phyloP scores from a whole-genome alignment of 805 yeast genomes.

The Ogataea dorogensis region DNA sequence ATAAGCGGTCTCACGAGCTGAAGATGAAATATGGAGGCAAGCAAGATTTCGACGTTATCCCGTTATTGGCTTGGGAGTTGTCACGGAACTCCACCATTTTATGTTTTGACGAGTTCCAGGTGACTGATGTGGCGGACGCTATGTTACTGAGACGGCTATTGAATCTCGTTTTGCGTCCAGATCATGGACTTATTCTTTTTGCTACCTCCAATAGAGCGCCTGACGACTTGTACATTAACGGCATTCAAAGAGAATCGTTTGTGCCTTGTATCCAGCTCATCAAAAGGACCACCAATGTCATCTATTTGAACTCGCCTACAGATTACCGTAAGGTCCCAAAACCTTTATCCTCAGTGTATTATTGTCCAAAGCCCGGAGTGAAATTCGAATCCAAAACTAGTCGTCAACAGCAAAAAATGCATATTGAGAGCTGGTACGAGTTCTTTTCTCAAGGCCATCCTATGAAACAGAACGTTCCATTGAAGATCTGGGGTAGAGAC shows the following conservation, averaged over 20 bases:
- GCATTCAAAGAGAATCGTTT: slow-evolving; percentile 88
- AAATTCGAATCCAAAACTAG: slow-evolving; percentile 51
- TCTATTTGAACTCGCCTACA: slow-evolving; percentile 83
- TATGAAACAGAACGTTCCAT: slow-evolving; percentile 35
- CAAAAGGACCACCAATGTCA: slow-evolving; percentile 70
- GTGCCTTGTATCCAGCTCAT: slow-evolving; percentile 87
- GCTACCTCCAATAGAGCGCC: slow-evolving; percentile 96
- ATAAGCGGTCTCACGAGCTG: slow-evolving; percentile 79
- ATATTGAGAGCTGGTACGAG: slow-evolving; percentile 73
- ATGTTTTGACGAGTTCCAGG: slow-evolving; percentile 97
- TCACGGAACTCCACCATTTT: slow-evolving; percentile 73
- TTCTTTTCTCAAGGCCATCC: slow-evolving; percentile 68
- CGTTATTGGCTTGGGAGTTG: slow-evolving; percentile 78
- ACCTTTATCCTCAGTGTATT: slow-evolving; percentile 78
- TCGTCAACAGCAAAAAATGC: slow-evolving; percentile 51
- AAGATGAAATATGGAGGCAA: slow-evolving; percentile 61
- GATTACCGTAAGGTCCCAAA: slow-evolving; percentile 89
- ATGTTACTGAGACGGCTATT: slow-evolving; percentile 84
- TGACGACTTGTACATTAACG: slow-evolving; percentile 87
- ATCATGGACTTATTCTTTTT: slow-evolving; percentile 82
- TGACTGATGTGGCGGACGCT: slow-evolving; percentile 97
- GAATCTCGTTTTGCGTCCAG: slow-evolving; percentile 61
- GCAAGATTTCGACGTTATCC: slow-evolving; percentile 75
- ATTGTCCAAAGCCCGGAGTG: slow-evolving; percentile 65
- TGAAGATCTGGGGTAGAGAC: slow-evolving; percentile 86